Evolutionary conservation across 768 basidiomycete species (phyloP), one percentile per base, ranked within the genome.

Genomic region (Goffeauzyma gilvescens): DNA sequence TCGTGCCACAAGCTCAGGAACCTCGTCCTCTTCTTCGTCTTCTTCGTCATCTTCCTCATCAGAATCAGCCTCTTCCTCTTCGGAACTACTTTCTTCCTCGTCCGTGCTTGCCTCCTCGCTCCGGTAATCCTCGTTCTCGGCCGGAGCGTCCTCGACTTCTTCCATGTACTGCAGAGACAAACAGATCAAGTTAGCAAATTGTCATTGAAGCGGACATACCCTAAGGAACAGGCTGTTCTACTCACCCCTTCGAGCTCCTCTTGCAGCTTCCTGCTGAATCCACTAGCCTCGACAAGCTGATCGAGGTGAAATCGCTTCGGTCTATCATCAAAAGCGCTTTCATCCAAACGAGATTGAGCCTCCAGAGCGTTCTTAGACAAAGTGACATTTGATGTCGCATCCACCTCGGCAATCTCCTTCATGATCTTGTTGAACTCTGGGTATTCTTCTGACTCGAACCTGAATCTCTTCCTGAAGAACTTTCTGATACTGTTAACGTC

Each of bases 401-500:
- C n/a, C n/a, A n/a, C 42, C 24, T 45, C 48, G 36, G 21, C 33
- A 23, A 35, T 33, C 48, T 73, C 69, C 22, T 68, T 67, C 44
- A 81, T 41, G 0, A 72, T 71, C 50, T 74, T 74, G 50, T 70
- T 75, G 68, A 95, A 95, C 41, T 73, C 74, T 12, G 93, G 93
- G 65, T 82, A 96, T 31, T 87, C 64, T 0, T 71, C 67, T 46
- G 85, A 87, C 65, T 96, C 93, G 60, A 90, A 98, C 46, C 77
- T 74, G 67, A 95, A 96, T 20, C 89, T 69, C 46, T 84, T 72
- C 55, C 71, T 72, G 70, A 98, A 96, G 67, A 93, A 98, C 7
- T 74, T 77, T 25, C 86, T 74, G 53, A 98, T 86, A 62, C 93
- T 95, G 46, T 90, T 80, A 6, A 98, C 93, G 64, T 98, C 93